Evolutionary conservation across 352 stramenopile genomes (phyloP), one percentile per base, ranked within the genome.

Genomic region (Globisporangium sylvaticum): DNA sequence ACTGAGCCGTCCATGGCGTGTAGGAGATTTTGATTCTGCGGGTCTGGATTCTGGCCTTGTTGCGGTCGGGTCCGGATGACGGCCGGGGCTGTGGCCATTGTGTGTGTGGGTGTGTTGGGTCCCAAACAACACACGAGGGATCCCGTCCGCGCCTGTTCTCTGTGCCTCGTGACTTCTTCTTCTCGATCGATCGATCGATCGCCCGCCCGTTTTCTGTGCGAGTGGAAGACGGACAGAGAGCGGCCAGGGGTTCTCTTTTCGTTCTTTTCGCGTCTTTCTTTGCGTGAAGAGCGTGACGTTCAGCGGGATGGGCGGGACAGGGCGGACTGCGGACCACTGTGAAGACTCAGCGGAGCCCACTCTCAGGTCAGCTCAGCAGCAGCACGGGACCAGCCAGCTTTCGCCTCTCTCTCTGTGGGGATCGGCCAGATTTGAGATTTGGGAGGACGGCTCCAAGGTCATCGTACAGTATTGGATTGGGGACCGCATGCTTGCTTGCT

Each of bases 1-100:
- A 60, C 54, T 60, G 54, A 60, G 54, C 27, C 10, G 15, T 48
- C 39, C 15, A 22, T n/a, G n/a, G n/a, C n/a, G n/a, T n/a, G n/a
- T n/a, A n/a, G n/a, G n/a, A n/a, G n/a, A n/a, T n/a, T n/a, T n/a
- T n/a, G n/a, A n/a, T n/a, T n/a, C n/a, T n/a, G n/a, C n/a, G n/a
- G n/a, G n/a, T n/a, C n/a, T n/a, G n/a, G n/a, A n/a, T n/a, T n/a
- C n/a, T n/a, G n/a, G n/a, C n/a, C n/a, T n/a, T n/a, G n/a, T n/a
- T n/a, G n/a, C n/a, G n/a, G n/a, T n/a, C n/a, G n/a, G n/a, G n/a
- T n/a, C n/a, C n/a, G n/a, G n/a, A n/a, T n/a, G n/a, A n/a, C n/a
- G n/a, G n/a, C n/a, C n/a, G n/a, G n/a, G n/a, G n/a, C n/a, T n/a
- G n/a, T n/a, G n/a, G n/a, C n/a, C n/a, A n/a, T n/a, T 46, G 37